phyloP scores from a whole-genome alignment of 1,284 basidiomycete genomes.

The Anthracocystis walkeri region DNA sequence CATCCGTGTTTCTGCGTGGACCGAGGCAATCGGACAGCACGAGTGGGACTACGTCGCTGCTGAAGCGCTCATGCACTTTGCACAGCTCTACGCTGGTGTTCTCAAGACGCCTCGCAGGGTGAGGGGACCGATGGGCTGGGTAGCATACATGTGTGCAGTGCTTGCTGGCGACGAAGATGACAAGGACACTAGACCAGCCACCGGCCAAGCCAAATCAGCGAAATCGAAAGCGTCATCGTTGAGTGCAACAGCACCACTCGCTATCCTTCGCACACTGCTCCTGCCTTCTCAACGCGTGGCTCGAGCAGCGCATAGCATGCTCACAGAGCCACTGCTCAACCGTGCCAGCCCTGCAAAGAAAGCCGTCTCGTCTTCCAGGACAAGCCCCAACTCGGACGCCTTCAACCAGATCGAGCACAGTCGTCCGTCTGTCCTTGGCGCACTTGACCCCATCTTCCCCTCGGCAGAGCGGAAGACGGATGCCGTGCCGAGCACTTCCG shows the following conservation, averaged over 20 bases:
- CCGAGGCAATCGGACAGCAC: slow-evolving; percentile 53
- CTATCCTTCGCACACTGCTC: slow-evolving; percentile 31
- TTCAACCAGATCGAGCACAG: slow-evolving; percentile 36
- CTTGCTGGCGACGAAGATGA: slow-evolving; percentile 45
- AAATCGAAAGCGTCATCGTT: neutral
- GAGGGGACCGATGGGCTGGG: slow-evolving; percentile 64
- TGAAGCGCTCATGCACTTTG: slow-evolving; percentile 66
- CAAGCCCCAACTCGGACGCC: slow-evolving; percentile 16
- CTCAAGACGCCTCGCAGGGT: slow-evolving; percentile 61
- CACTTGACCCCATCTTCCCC: slow-evolving; percentile 57
- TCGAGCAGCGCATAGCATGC: slow-evolving; percentile 45
- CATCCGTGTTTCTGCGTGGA: slow-evolving; percentile 41
- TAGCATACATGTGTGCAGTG: slow-evolving; percentile 60
- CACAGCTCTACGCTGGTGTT: slow-evolving; percentile 66
- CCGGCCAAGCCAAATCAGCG: neutral
- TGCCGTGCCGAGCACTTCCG: slow-evolving; percentile 36
- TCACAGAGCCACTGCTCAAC: slow-evolving; percentile 57
- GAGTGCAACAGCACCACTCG: slow-evolving; percentile 28
- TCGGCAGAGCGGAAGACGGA: slow-evolving; percentile 50
- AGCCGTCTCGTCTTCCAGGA: slow-evolving; percentile 1
- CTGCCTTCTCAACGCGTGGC: slow-evolving; percentile 43
- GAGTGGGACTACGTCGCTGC: slow-evolving; percentile 67
- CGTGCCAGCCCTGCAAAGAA: slow-evolving; percentile 15
- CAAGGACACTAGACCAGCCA: neutral
- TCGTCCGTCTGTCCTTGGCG: slow-evolving; percentile 26